Conservation (phyloP, 2,329 filamentous ascomycete species). For the Aureobasidium sp. region DNA sequence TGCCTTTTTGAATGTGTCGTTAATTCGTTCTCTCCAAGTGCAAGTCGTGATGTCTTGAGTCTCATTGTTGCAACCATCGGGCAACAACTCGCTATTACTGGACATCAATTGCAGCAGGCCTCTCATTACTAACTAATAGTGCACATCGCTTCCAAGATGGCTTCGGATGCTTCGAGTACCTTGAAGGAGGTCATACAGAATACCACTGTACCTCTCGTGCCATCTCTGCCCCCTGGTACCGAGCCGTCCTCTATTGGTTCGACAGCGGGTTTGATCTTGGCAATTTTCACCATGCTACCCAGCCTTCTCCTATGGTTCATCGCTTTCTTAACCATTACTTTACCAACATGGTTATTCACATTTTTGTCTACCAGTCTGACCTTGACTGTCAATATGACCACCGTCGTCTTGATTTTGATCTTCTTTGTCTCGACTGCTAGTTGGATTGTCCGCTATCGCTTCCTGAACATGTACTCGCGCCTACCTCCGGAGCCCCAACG, state of each 20-base stretch:
- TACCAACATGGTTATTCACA: conserved; percentile 83
- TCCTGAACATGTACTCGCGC: conserved; percentile 93
- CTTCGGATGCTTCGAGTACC: neutral
- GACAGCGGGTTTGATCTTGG: conserved; percentile 23
- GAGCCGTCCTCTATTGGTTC: neutral
- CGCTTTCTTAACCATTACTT: conserved; percentile 76
- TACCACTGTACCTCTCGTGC: neutral
- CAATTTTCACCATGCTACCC: conserved; percentile 43
- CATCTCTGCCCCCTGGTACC: neutral
- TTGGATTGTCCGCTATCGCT: conserved; percentile 92
- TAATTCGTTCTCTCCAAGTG: neutral
- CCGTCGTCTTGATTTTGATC: conserved; percentile 74
- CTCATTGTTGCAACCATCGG: neutral
- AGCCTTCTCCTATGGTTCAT: conserved; percentile 67
- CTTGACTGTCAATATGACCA: conserved; percentile 98
- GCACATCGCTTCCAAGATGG: neutral
- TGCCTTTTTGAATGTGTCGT: neutral
- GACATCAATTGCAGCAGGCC: neutral
- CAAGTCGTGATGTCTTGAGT: neutral
- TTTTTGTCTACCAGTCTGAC: conserved; percentile 89
- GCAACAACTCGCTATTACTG: neutral
- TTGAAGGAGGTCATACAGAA: conserved; percentile 1
- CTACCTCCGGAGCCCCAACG: conserved; percentile 90
- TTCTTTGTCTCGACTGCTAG: conserved; percentile 75
- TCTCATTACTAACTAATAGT: neutral